Evolutionary conservation across 2,329 filamentous ascomycete species (phyloP).

Genomic region (Trichophyton equinum): DNA sequence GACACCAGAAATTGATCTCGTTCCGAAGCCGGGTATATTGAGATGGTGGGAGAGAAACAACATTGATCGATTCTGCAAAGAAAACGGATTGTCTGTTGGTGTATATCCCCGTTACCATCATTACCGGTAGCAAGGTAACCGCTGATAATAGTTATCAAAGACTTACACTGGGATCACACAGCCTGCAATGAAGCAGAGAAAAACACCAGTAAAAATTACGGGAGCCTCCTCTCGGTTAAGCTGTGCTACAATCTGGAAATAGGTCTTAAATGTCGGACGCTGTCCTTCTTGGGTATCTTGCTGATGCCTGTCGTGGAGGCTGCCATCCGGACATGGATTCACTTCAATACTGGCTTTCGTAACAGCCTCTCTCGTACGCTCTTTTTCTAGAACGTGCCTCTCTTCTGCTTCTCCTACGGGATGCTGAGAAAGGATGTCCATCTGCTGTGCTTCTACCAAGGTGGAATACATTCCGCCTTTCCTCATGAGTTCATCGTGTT

Average conservation of each 20-base stretch:
- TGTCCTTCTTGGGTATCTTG: neutral
- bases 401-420: conserved; percentile 11
- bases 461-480: neutral
- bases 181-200: conserved; percentile 62
- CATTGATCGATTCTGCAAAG: conserved; percentile 76
- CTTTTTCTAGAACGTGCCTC: conserved; percentile 5
- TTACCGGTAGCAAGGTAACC: neutral
- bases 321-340: neutral
- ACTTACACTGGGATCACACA: conserved; percentile 57
- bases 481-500: conserved; percentile 45
- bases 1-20: conserved; percentile 70
- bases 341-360: neutral
- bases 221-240: neutral
- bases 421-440: conserved; percentile 4
- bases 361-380: neutral
- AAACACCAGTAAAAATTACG: neutral
- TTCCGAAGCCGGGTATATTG: conserved; percentile 48
- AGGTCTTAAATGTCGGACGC: neutral
- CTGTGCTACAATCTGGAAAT: neutral
- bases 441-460: neutral
- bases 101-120: neutral
- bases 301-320: neutral
- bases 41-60: conserved; percentile 47
- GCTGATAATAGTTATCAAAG: conserved; percentile 45
- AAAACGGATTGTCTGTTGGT: conserved; percentile 44